Base-by-base conservation (phyloP, 257 asterid genomes). In the Penstemon davidsonii region DNA sequence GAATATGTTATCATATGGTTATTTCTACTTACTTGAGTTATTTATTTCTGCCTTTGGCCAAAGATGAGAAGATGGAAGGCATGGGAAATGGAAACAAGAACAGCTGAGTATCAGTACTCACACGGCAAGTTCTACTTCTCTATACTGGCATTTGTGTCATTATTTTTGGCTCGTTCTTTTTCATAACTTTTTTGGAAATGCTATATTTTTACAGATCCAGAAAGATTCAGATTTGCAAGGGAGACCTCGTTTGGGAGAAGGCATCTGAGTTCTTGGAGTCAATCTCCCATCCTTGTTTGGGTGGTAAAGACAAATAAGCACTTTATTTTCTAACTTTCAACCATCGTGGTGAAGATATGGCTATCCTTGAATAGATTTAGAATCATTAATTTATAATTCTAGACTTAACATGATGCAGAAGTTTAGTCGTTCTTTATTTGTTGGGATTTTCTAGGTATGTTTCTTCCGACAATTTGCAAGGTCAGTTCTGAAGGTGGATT, bases 41-140 rank as follows among this genome's bases (percentile, higher is more conserved):
- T 25, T 25, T 25, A 25, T 1, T 25, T 25, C 33, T 25, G 33
- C 33, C 33, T 25, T 38, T 64, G 38, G 33, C 49, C n/a, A 54
- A 74, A 88, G 92, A 88, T 85, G 95, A 80, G 83, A 52, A 83
- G 65, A 62, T 87, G 92, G 95, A 85, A 83, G 77, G 79, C 83
- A 64, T 85, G 95, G 95, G 92, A 87, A 75, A 73, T 18, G 60
- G 91, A 87, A 80, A 85, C 91, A 67, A 82, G 40, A 72, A 78
- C 90, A 39, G n/a, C 77, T 7, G 88, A 83, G 65, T 82, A 87
- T 68, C 87, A 83, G 59, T 81, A 70, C 55, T 78, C 80, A 38
- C 74, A 83, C 25, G 92, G 95, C 83, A 75, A 37, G 58, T 54
- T 33, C 25, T 37, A 15, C 54, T 46, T 4, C 55, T 56, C 51